phyloP scores from a whole-genome alignment of 257 asterid genomes.

The Solanum clarkiae region DNA sequence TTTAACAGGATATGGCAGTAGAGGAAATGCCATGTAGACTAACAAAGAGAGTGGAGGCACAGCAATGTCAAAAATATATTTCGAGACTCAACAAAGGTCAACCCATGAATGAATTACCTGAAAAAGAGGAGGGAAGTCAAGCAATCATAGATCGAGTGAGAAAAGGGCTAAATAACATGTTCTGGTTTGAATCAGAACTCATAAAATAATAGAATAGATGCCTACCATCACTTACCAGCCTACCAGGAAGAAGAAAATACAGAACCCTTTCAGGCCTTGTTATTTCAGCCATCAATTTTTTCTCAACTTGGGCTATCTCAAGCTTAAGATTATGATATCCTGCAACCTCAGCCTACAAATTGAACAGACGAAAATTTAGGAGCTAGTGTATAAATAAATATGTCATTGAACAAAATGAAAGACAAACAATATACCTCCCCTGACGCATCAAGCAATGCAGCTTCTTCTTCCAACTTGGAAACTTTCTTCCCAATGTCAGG shows the following conservation, averaged over 20 bases:
- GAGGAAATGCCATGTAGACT: not conserved
- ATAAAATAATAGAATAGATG: not conserved
- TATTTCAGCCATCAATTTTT: constrained; percentile 82
- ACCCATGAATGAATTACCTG: not conserved
- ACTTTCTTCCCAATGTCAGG: constrained; percentile 81
- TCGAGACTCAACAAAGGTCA: not conserved
- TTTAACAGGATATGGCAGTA: not conserved
- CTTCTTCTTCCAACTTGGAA: constrained; percentile 79
- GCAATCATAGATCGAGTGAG: not conserved
- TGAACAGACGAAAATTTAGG: constrained; percentile 7
- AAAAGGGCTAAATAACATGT: not conserved
- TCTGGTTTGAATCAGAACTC: not conserved
- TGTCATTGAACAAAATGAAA: not conserved
- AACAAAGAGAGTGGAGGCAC: not conserved
- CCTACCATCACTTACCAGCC: constrained; percentile 57
- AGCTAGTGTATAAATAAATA: not conserved
- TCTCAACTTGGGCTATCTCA: constrained; percentile 68
- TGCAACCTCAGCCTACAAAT: constrained; percentile 67
- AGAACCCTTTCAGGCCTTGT: constrained; percentile 80
- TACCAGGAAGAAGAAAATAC: constrained; percentile 77
- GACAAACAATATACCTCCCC: constrained; percentile 52
- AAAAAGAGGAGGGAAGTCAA: not conserved
- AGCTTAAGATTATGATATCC: constrained; percentile 75
- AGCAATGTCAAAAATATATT: not conserved
- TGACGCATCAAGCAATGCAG: constrained; percentile 74